Conservation (phyloP, 768 basidiomycete species). For the Podaxis sp. region DNA sequence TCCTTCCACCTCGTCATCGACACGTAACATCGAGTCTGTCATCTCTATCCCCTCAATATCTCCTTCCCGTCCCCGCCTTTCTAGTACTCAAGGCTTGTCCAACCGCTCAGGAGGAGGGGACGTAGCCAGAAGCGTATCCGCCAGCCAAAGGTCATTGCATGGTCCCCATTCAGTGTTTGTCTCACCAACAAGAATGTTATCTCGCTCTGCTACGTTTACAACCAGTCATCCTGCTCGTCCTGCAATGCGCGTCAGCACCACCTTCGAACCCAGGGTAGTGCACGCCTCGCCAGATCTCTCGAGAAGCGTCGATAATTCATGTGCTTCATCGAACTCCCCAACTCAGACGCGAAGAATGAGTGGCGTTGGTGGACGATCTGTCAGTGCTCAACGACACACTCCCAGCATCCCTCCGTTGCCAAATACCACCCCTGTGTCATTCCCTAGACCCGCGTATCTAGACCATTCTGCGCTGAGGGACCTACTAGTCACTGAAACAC, state of each 20-base stretch:
- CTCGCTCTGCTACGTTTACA: slow-evolving; percentile 24
- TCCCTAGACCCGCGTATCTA: slow-evolving; percentile 73
- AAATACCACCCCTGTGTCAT: slow-evolving; percentile 26
- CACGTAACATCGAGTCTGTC: slow-evolving; percentile 60
- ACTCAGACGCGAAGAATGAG: slow-evolving; percentile 20
- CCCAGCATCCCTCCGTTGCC: slow-evolving; percentile 24
- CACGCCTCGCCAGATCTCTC: slow-evolving; percentile 42
- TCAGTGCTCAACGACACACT: slow-evolving; percentile 22
- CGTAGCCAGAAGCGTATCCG: slow-evolving; percentile 4
- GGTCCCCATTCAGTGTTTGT: slow-evolving; percentile 9
- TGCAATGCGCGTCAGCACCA: slow-evolving; percentile 18
- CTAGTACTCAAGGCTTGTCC: slow-evolving; percentile 24
- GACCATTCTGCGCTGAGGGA: slow-evolving; percentile 73
- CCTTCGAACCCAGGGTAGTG: slow-evolving; percentile 67
- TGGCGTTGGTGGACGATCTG: slow-evolving; percentile 13
- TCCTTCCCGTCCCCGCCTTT: slow-evolving; percentile 35
- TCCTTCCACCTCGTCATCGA: slow-evolving; percentile 37
- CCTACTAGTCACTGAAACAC: slow-evolving; percentile 53
- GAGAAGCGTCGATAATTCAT: slow-evolving; percentile 37
- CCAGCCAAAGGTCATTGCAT: slow-evolving; percentile 5
- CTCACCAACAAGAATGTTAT: slow-evolving; percentile 41
- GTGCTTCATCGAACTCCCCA: slow-evolving; percentile 34
- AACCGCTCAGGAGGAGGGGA: neutral
- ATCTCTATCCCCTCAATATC: slow-evolving; percentile 56
- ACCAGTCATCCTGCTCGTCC: slow-evolving; percentile 26